These are phyloP conservation scores for Pichia kudriavzevii DNA, from an alignment of 1,139 yeast species.

Conservation along the genomic window DNA sequence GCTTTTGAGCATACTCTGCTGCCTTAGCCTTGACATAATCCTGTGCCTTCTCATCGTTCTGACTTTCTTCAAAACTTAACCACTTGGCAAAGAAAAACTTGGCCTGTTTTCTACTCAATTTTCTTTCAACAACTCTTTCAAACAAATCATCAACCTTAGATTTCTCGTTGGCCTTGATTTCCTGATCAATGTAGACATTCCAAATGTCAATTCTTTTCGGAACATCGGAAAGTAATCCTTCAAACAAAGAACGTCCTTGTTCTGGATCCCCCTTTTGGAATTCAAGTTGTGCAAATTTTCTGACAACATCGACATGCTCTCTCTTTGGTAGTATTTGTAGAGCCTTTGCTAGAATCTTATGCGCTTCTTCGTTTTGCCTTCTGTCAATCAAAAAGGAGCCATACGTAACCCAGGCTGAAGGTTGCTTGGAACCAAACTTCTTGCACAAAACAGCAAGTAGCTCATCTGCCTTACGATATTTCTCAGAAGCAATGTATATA, in stretches of 20 bases:
- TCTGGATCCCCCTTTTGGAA: conserved; percentile 82
- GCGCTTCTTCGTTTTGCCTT: conserved; percentile 51
- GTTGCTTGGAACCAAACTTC: conserved; percentile 66
- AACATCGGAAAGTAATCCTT: conserved; percentile 82
- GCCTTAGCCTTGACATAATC: conserved; percentile 92
- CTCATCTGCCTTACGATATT: conserved; percentile 59
- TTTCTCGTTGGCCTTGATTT: conserved; percentile 51
- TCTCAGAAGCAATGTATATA: conserved; percentile 69
- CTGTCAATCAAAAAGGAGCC: conserved; percentile 69
- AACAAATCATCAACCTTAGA: conserved; percentile 67
- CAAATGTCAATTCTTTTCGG: conserved; percentile 90
- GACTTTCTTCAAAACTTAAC: conserved; percentile 69
- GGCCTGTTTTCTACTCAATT: conserved; percentile 84
- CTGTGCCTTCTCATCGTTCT: conserved; percentile 60
- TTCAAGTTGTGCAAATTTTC: conserved; percentile 85
- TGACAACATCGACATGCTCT: conserved; percentile 71
- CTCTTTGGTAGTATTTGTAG: conserved; percentile 66
- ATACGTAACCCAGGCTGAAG: conserved; percentile 70
- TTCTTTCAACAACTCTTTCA: conserved; percentile 66
- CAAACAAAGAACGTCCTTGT: conserved; percentile 90
- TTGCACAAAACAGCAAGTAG: conserved; percentile 62
- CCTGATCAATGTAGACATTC: conserved; percentile 93
- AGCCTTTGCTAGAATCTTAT: conserved; percentile 63
- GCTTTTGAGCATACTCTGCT: conserved; percentile 46
- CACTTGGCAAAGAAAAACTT: conserved; percentile 92